Evolutionary conservation across 2,329 filamentous ascomycete species (phyloP).

Genomic region (Apiospora pterosperma): DNA sequence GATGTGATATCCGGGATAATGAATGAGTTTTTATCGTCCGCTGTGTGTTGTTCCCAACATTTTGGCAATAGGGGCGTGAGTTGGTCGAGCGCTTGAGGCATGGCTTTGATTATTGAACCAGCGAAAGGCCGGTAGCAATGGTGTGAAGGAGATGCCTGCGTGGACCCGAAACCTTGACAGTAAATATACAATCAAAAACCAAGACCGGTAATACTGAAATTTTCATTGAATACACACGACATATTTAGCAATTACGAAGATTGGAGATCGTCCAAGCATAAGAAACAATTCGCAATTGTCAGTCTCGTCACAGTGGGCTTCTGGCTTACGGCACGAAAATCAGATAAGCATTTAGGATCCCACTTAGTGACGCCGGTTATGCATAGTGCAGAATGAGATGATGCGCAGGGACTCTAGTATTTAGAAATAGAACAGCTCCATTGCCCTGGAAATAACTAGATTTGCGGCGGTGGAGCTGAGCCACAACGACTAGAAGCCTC

Average conservation of each 20-base stretch:
- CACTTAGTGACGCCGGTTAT: background rate
- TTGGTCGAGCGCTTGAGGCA: background rate
- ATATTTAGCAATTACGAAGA: background rate
- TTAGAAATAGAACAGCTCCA: background rate
- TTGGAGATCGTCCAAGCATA: background rate
- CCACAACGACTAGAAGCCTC: background rate
- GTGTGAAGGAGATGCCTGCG: background rate
- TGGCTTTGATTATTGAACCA: background rate
- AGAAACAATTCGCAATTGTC: background rate
- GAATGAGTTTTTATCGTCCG: background rate
- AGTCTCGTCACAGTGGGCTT: background rate
- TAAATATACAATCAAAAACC: background rate
- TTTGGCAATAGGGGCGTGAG: background rate
- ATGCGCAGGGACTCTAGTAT: background rate
- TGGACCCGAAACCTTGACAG: background rate
- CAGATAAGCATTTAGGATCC: background rate
- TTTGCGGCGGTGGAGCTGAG: background rate
- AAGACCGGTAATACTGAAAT: background rate
- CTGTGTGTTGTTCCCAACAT: background rate
- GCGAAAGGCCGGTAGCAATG: background rate
- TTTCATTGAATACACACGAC: too few species aligned
- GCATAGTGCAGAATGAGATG: background rate
- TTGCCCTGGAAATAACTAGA: background rate
- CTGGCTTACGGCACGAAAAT: background rate
- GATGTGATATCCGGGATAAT: background rate